A percentile compares a stretch with the other conserved stretches of the same genome.
Evolutionary conservation across 2,329 filamentous ascomycete genomes (phyloP).

Genomic region (Tricladium varicosporioides): DNA sequence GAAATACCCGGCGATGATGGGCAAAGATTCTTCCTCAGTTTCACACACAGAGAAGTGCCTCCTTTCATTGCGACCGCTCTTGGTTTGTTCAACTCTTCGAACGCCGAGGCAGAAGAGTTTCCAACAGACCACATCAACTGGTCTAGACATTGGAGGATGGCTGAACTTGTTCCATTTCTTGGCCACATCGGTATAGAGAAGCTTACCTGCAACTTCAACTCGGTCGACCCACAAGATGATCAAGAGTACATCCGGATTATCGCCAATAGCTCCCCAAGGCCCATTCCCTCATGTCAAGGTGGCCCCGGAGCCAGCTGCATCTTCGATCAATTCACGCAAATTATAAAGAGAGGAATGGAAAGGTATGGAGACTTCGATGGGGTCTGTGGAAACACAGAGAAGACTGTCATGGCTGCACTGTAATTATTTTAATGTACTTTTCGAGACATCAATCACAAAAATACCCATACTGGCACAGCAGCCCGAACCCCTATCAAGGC

Average conservation of each 20-base stretch:
- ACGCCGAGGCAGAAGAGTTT: constrained; percentile 61
- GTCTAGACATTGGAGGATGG: constrained; percentile 61
- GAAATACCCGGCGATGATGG: constrained; percentile 28
- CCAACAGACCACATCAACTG: constrained; percentile 61
- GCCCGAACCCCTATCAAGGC: no score
- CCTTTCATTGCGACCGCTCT: constrained; percentile 65
- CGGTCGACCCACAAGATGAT: constrained; percentile 47
- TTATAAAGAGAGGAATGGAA: constrained; percentile 41
- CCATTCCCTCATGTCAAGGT: constrained; percentile 46
- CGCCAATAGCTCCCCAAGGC: constrained; percentile 50
- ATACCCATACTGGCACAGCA: no score
- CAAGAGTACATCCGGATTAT: constrained; percentile 52
- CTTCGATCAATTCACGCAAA: constrained; percentile 40
- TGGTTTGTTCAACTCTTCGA: constrained; percentile 68
- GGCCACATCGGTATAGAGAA: constrained; percentile 66
- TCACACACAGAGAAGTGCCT: constrained; percentile 68
- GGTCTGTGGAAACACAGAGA: constrained; percentile 26
- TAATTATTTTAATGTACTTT: not conserved
- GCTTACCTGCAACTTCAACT: constrained; percentile 55
- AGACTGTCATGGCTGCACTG: not conserved
- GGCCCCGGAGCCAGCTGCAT: constrained; percentile 51
- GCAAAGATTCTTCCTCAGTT: constrained; percentile 64
- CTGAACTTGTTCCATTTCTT: constrained; percentile 62
- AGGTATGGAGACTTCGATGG: constrained; percentile 32
- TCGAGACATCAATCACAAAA: no score